phyloP scores from a whole-genome alignment of 345 rosid species.

The Eutrema yunnanense region DNA sequence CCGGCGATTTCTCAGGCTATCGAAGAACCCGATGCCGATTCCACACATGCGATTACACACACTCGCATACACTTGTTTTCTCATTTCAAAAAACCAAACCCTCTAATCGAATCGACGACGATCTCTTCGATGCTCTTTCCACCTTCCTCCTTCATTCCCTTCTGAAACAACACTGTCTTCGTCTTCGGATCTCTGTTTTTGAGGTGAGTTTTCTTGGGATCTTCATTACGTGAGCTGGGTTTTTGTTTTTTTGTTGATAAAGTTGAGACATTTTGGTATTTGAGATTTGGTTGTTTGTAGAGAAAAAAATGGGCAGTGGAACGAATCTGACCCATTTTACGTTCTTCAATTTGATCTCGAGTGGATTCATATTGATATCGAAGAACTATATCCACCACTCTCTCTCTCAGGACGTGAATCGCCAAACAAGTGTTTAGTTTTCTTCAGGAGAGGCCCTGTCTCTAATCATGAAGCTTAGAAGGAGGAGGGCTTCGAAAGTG shows the following conservation, averaged over 20 bases:
- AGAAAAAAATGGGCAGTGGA: not conserved
- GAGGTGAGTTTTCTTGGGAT: constrained; percentile 21
- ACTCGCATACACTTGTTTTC: constrained; percentile 27
- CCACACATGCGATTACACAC: not conserved
- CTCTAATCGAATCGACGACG: constrained; percentile 27
- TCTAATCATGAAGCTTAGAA: constrained; percentile 66
- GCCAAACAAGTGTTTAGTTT: not conserved
- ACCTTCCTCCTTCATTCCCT: not conserved
- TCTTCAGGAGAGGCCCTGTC: constrained; percentile 45
- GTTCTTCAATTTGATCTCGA: not conserved
- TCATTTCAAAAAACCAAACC: not conserved
- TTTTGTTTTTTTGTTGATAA: not conserved
- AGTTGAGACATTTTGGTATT: not conserved
- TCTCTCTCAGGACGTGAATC: too few relatives aligned
- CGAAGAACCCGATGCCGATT: too few relatives aligned
- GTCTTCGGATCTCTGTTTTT: constrained; percentile 11
- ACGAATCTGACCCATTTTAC: not conserved
- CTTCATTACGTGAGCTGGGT: constrained; percentile 4
- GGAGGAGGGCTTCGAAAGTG: constrained; percentile 77
- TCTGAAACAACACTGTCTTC: not conserved
- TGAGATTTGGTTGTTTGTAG: not conserved
- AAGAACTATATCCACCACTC: too few relatives aligned
- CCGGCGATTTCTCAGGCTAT: too few relatives aligned
- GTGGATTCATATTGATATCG: not conserved
- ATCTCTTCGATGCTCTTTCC: constrained; percentile 44